These are phyloP conservation scores for Beauveria asiatica DNA, from an alignment of 2,329 filamentous ascomycete species.

Conservation along the genomic window DNA sequence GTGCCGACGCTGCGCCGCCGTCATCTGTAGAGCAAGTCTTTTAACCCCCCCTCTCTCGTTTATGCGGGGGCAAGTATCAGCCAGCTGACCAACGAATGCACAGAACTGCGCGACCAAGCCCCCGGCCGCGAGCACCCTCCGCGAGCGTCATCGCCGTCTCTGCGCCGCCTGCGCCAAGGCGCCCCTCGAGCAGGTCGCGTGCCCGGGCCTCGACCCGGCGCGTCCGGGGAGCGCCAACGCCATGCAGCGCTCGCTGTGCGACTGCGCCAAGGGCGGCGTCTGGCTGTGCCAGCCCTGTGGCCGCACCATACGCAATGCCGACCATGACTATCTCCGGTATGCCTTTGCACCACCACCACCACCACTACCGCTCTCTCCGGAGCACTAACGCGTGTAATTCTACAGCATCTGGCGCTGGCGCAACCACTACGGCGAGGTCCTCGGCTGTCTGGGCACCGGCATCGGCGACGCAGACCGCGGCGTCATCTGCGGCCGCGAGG, in stretches of 20 bases:
- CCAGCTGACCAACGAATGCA: not conserved
- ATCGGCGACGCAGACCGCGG: constrained; percentile 84
- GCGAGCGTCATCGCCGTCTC: constrained; percentile 70
- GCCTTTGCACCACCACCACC: constrained; percentile 13
- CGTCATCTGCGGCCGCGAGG: constrained; percentile 75
- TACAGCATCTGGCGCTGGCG: constrained; percentile 79
- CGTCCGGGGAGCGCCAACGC: constrained; percentile 42
- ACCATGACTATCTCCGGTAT: constrained; percentile 51
- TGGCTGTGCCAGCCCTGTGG: constrained; percentile 87
- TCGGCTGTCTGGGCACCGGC: constrained; percentile 73
- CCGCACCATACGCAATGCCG: constrained; percentile 53
- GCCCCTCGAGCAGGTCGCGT: constrained; percentile 51
- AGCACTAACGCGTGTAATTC: not conserved
- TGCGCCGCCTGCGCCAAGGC: constrained; percentile 67
- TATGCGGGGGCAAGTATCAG: too few species aligned
- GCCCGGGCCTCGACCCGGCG: constrained; percentile 34
- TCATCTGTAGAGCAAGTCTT: constrained; percentile 69
- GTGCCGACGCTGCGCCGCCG: constrained; percentile 66
- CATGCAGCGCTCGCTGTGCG: constrained; percentile 49
- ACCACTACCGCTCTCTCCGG: too few species aligned
- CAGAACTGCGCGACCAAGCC: constrained; percentile 89
- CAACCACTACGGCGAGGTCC: constrained; percentile 71
- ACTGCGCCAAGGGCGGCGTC: constrained; percentile 48
- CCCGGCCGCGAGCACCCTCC: constrained; percentile 57
- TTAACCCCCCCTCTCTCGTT: too few species aligned